A percentile compares a stretch with the other conserved stretches of the same genome.
phyloP scores from a whole-genome alignment of 345 rosid genomes.

The Stellera chamaejasme region DNA sequence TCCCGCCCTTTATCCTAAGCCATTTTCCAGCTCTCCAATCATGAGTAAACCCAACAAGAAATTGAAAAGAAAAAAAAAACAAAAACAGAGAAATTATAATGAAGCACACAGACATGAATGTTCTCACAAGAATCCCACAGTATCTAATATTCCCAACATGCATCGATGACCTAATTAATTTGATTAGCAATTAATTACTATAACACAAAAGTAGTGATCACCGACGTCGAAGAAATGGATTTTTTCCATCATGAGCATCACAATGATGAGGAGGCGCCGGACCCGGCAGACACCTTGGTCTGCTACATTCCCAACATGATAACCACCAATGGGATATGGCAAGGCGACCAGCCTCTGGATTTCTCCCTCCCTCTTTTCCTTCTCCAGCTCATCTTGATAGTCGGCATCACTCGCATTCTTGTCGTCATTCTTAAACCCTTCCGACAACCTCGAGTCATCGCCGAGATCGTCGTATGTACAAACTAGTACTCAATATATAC shows the following conservation, averaged over 20 bases:
- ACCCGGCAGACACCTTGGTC: conserved; percentile 39
- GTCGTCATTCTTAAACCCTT: conserved; percentile 70
- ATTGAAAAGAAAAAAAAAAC: no score
- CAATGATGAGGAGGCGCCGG: not conserved
- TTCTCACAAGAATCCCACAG: no score
- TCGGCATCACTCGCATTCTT: conserved; percentile 57
- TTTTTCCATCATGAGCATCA: conserved; percentile 9
- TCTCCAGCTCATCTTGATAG: conserved; percentile 69
- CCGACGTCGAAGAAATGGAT: not conserved
- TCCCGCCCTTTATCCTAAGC: no score
- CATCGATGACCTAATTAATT: no score
- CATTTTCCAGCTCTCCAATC: no score
- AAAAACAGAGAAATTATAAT: no score
- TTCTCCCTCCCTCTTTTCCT: conserved; percentile 90
- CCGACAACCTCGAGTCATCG: conserved; percentile 85
- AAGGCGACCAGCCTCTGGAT: conserved; percentile 92
- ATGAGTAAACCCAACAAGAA: no score
- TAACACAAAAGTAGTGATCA: no score
- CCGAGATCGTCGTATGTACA: conserved; percentile 61
- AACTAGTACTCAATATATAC: not conserved
- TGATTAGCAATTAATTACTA: no score
- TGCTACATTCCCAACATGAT: conserved; percentile 91
- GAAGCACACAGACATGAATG: no score
- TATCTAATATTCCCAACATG: no score
- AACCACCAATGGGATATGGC: conserved; percentile 95